phyloP scores from a whole-genome alignment of 768 basidiomycete genomes.

The Termitomyces bulborhizus region DNA sequence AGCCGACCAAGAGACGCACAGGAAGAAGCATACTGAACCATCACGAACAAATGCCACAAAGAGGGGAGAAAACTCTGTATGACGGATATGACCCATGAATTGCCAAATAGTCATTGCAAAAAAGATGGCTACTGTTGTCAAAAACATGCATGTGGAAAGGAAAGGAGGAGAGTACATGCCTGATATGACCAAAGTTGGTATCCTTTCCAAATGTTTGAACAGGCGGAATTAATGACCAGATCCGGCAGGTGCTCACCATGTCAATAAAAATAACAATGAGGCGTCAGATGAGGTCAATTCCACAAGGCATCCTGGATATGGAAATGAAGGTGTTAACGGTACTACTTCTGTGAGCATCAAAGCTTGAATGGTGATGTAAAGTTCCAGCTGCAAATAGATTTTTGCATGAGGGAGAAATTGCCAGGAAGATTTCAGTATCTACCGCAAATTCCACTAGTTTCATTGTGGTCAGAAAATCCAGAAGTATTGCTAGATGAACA shows the following conservation, averaged over 20 bases:
- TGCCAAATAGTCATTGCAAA: conserved; percentile 7
- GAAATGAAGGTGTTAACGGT: not conserved
- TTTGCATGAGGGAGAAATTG: not conserved
- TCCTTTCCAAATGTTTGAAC: not conserved
- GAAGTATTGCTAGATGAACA: not conserved
- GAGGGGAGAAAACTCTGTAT: not conserved
- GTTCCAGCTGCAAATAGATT: not conserved
- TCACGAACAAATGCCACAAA: conserved; percentile 2
- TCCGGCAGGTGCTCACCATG: not conserved
- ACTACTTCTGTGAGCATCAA: not conserved
- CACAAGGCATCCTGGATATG: not conserved
- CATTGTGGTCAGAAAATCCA: not conserved
- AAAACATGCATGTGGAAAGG: not conserved
- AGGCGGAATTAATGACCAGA: not conserved
- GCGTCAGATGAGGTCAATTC: not conserved
- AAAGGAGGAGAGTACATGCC: not conserved
- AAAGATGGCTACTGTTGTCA: conserved; percentile 1
- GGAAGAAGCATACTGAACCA: not conserved
- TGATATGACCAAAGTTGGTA: not conserved
- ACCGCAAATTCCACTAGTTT: not conserved
- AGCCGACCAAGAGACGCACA: not conserved
- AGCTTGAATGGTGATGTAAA: not conserved
- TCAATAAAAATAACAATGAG: not conserved
- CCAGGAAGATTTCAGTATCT: not conserved
- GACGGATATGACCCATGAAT: not conserved